A percentile compares a stretch with the other conserved stretches of the same genome.
These are phyloP conservation scores for Saccharomycopsis babjevae DNA, from an alignment of 805 yeast genomes.

Conservation along the genomic window DNA sequence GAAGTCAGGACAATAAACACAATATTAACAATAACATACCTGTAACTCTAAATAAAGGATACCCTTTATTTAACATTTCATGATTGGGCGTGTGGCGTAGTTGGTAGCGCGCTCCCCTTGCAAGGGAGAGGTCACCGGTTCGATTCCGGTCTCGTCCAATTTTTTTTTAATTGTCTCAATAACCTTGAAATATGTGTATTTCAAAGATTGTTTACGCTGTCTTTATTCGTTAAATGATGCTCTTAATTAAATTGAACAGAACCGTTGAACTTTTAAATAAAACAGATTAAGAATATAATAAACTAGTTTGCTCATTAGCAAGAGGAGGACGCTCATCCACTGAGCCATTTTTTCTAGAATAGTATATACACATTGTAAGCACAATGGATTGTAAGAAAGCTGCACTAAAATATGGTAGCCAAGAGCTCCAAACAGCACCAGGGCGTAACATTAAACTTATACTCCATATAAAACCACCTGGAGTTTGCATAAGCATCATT, in stretches of 20 bases:
- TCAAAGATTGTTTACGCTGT: too few species aligned
- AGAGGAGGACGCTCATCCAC: not conserved
- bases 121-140: slow-evolving; percentile 72
- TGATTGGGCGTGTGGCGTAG: slow-evolving; percentile 66
- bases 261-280: not conserved
- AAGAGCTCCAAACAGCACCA: slow-evolving; percentile 78
- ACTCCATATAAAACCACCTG: slow-evolving; percentile 80
- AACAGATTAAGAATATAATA: not conserved
- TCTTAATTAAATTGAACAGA: too few species aligned
- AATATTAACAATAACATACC: too few species aligned
- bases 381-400: slow-evolving; percentile 57
- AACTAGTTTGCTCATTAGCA: not conserved
- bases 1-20: too few species aligned
- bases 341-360: slow-evolving; percentile 7
- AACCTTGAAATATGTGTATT: not conserved
- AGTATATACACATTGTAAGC: slow-evolving; percentile 53
- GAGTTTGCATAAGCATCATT: slow-evolving; percentile 82
- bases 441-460: slow-evolving; percentile 58
- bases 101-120: slow-evolving; percentile 77
- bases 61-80: too few species aligned
- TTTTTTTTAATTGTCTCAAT: slow-evolving; percentile 4
- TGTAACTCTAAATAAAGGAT: too few species aligned
- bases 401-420: slow-evolving; percentile 72
- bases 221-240: too few species aligned
- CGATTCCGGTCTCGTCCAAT: slow-evolving; percentile 69